These are phyloP conservation scores for Globisporangium cederbergense DNA, from an alignment of 352 stramenopile species.

Conservation along the genomic window DNA sequence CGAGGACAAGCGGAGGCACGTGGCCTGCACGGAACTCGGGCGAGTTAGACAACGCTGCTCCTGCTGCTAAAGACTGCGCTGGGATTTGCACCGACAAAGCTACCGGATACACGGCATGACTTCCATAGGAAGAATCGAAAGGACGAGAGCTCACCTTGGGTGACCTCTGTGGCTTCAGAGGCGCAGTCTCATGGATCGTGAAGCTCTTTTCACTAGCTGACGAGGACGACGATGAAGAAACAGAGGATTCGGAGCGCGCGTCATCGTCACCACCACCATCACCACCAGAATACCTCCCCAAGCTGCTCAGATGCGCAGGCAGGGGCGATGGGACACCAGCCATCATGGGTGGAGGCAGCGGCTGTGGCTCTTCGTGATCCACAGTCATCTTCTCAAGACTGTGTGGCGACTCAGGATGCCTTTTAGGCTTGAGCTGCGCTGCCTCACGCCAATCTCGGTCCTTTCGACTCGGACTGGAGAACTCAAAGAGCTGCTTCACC, in stretches of 20 bases:
- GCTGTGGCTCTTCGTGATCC: conserved; percentile 36
- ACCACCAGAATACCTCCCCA: conserved; percentile 10
- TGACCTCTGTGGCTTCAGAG: background rate
- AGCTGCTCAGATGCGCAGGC: conserved; percentile 32
- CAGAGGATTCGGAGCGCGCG: conserved; percentile 14
- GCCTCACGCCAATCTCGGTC: conserved; percentile 4
- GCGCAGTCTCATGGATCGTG: background rate
- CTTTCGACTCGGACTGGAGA: conserved; percentile 11
- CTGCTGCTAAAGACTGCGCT: background rate
- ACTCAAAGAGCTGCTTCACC: conserved; percentile 45
- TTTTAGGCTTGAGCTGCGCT: background rate
- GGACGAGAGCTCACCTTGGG: background rate
- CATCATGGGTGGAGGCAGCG: conserved; percentile 45
- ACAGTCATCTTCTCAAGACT: conserved; percentile 6
- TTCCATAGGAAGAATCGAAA: background rate
- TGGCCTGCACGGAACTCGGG: conserved; percentile 9
- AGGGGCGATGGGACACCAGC: conserved; percentile 29
- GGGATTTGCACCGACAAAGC: background rate
- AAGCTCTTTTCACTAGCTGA: conserved; percentile 20
- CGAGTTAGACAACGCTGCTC: conserved; percentile 11
- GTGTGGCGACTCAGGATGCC: background rate
- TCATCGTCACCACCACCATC: background rate
- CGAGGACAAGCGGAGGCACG: conserved; percentile 9
- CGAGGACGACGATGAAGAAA: conserved; percentile 33
- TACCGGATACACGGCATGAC: background rate